Evolutionary conservation across 805 yeast species (phyloP).

Genomic region (Saccharomycopsis guyanensis): DNA sequence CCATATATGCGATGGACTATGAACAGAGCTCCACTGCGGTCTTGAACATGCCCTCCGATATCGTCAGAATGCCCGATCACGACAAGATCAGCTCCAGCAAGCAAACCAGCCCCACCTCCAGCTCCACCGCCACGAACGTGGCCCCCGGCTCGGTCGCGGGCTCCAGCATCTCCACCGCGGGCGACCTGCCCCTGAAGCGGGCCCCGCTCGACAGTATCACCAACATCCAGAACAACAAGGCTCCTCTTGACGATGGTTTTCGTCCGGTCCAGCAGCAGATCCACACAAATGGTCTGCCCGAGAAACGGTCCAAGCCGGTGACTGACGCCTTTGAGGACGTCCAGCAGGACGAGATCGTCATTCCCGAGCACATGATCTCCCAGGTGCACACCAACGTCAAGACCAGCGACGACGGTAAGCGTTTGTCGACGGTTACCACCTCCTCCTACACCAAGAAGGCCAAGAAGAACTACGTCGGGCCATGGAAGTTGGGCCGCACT

Average conservation of each 20-base stretch:
- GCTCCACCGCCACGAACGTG: slow-evolving; percentile 4
- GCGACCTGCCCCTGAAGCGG: neutral
- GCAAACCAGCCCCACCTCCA: too few species aligned
- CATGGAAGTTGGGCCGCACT: slow-evolving; percentile 94
- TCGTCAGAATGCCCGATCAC: neutral
- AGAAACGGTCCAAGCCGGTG: neutral
- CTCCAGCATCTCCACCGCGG: neutral
- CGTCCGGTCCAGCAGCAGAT: slow-evolving; percentile 1
- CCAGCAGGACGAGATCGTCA: slow-evolving; percentile 15
- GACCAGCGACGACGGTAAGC: slow-evolving; percentile 5
- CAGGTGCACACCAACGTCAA: slow-evolving; percentile 13
- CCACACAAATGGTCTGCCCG: slow-evolving; percentile 2
- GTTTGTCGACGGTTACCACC: slow-evolving; percentile 17
- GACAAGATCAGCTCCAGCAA: slow-evolving; percentile 4
- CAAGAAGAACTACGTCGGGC: slow-evolving; percentile 48
- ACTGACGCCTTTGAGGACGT: neutral
- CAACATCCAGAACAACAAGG: neutral
- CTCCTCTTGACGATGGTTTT: neutral
- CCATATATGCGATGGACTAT: too few species aligned
- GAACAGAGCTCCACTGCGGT: neutral
- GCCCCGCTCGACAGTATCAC: slow-evolving; percentile 1
- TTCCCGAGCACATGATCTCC: slow-evolving; percentile 17
- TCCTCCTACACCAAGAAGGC: slow-evolving; percentile 20
- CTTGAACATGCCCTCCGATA: neutral
- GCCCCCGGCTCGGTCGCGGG: too few species aligned